These are phyloP conservation scores for Flaveria linearis DNA, from an alignment of 129 eudicot genomes.

Conservation along the genomic window DNA sequence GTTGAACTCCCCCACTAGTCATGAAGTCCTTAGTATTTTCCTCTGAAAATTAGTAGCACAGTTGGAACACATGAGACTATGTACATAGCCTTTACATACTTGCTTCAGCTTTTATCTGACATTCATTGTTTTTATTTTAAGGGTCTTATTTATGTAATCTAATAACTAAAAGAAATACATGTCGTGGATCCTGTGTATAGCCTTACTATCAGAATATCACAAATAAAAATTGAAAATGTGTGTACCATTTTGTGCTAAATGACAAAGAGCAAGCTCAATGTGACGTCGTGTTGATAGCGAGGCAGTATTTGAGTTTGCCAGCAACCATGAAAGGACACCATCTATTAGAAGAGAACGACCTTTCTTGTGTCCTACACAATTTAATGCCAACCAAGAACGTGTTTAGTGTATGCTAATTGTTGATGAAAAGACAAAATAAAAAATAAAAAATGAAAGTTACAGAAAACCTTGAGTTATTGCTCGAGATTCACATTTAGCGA, in stretches of 20 bases:
- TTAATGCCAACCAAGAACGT: slow-evolving; percentile 22
- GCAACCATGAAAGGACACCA: slow-evolving; percentile 76
- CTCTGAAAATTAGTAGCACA: slow-evolving; percentile 49
- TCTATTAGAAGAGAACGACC: slow-evolving; percentile 79
- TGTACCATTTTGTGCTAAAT: slow-evolving; percentile 92
- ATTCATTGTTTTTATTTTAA: background rate
- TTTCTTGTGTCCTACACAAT: slow-evolving; percentile 63
- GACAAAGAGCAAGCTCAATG: slow-evolving; percentile 95
- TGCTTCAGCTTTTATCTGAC: background rate
- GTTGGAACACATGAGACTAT: background rate
- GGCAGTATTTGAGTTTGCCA: slow-evolving; percentile 65
- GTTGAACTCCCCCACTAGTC: slow-evolving; percentile 64
- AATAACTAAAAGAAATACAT: background rate
- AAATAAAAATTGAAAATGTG: background rate
- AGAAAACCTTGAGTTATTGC: slow-evolving; percentile 75
- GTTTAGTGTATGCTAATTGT: background rate
- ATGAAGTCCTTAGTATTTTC: slow-evolving; percentile 70
- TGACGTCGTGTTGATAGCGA: slow-evolving; percentile 81
- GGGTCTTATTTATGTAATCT: background rate
- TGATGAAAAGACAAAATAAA: background rate
- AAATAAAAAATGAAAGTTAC: background rate
- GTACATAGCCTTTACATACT: background rate
- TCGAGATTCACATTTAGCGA: slow-evolving; percentile 92
- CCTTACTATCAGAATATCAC: background rate
- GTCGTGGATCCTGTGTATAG: background rate